These are phyloP conservation scores for Stachybotrys elegans DNA, from an alignment of 2,329 filamentous ascomycete species.

Conservation along the genomic window DNA sequence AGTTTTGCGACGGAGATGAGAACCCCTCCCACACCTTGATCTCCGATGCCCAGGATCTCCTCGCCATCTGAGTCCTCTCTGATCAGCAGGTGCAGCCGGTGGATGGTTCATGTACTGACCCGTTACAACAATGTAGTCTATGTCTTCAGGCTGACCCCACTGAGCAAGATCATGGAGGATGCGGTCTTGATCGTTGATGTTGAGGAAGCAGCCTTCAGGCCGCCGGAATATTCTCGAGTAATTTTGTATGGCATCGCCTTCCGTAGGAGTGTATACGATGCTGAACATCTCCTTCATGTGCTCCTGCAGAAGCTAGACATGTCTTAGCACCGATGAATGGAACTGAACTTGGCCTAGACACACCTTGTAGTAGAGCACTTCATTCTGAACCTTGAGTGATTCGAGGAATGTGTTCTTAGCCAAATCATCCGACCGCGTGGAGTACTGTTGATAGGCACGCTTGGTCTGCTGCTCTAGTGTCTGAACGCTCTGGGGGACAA, in stretches of 20 bases:
- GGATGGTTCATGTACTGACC: constrained; percentile 40
- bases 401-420: constrained; percentile 87
- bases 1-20: constrained; percentile 82
- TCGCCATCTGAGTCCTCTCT: constrained; percentile 42
- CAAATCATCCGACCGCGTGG: constrained; percentile 54
- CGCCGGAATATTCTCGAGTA: constrained; percentile 73
- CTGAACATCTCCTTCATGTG: constrained; percentile 85
- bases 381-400: constrained; percentile 79
- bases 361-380: constrained; percentile 74
- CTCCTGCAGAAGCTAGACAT: constrained; percentile 68
- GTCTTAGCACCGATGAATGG: too few relatives aligned
- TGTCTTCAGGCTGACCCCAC: constrained; percentile 66
- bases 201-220: constrained; percentile 78
- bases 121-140: constrained; percentile 85
- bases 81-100: too few relatives aligned
- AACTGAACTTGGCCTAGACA: too few relatives aligned
- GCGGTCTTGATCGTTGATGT: constrained; percentile 62
- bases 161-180: constrained; percentile 62
- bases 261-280: constrained; percentile 87
- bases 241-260: constrained; percentile 82
- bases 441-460: constrained; percentile 78
- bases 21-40: constrained; percentile 81
- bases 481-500: constrained; percentile 68
- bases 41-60: constrained; percentile 81
- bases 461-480: constrained; percentile 70